Base-by-base conservation (phyloP, 495 filamentous ascomycete genomes). In the Penicillium steckii region DNA sequence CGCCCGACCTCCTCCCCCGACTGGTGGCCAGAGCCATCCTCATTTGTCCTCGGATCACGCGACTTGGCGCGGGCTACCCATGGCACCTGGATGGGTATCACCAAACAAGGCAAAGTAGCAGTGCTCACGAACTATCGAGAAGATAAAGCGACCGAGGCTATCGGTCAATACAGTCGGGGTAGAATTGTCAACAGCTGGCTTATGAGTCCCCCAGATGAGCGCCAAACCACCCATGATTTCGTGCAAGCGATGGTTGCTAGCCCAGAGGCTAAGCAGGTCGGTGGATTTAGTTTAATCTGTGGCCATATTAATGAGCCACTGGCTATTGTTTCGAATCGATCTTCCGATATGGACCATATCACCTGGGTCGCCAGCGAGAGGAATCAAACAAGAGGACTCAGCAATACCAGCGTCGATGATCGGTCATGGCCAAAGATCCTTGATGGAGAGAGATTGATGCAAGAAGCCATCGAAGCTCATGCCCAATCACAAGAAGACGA, bases 111-210 rank as follows among this genome's bases (percentile, higher is more conserved):
- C 13, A 89, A 89, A 53, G 72, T 99, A 42, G 92, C 95, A 10
- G 85, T 95, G 29, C 79, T 99, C 29, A 97, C 95, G 47, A 99
- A 99, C 75, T 97, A 91, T 64, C 87, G 90, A 46, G 94, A 97
- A 74, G 54, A 65, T 12, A 62, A 59, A 22, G 51, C 68, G 22
- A 60, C 55, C 48, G 78, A 84, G 44, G 83, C 81, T 40, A 67
- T 73, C 12, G 86, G 83, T 8, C 73, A 74, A 38, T 79, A 82
- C 50, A 92, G 88, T 63, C 82, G 94, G 25, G 94, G 94, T 17
- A 82, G 76, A 10, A 90, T 97, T 70, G 88, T 95, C 30, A 95
- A 87, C 44, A 85, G 82, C n/a, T 97, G 90, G 81, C 70, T 98
- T n/a, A 83, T 77, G 2, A 59, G 66, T 23, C 52, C 61, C n/a